A percentile compares a stretch with the other conserved stretches of the same genome.
Evolutionary conservation across 2,329 filamentous ascomycete species (phyloP).

Genomic region (Knoxdaviesia proteae): DNA sequence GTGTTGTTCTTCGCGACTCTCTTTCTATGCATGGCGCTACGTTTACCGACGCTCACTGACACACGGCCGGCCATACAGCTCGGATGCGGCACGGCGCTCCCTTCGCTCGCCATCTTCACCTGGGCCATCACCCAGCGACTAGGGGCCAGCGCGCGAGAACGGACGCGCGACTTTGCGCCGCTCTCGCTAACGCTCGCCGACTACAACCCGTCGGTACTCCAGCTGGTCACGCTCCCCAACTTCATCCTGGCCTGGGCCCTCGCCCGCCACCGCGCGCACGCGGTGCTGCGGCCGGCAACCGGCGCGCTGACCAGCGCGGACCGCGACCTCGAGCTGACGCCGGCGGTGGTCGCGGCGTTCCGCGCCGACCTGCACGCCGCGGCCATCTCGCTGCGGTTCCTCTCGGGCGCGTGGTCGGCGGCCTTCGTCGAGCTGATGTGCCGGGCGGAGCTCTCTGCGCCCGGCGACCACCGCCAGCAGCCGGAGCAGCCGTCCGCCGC

Average conservation of each 20-base stretch:
- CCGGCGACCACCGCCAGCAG: constrained; percentile 1
- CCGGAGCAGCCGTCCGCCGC: background rate
- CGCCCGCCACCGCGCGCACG: constrained; percentile 23
- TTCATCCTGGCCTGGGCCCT: constrained; percentile 50
- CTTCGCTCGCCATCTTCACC: constrained; percentile 50
- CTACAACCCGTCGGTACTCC: constrained; percentile 60
- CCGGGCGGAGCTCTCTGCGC: no score
- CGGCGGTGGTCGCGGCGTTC: constrained; percentile 37
- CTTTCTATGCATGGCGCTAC: background rate
- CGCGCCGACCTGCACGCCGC: constrained; percentile 24
- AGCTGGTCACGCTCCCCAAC: constrained; percentile 63
- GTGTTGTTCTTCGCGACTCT: background rate
- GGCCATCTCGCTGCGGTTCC: constrained; percentile 38
- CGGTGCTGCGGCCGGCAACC: constrained; percentile 9
- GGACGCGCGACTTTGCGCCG: constrained; percentile 6
- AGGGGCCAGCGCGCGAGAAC: background rate
- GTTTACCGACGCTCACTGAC: background rate
- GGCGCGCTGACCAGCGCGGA: constrained; percentile 20
- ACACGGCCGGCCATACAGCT: constrained; percentile 26
- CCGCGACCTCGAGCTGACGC: constrained; percentile 43
- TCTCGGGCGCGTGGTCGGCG: constrained; percentile 56
- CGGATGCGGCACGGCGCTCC: constrained; percentile 60
- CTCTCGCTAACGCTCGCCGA: constrained; percentile 50
- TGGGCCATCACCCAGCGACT: constrained; percentile 21
- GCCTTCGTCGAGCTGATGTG: constrained; percentile 41